Evolutionary conservation across 73 alveolate species (phyloP).

Genomic region (Symbiodinium natans): DNA sequence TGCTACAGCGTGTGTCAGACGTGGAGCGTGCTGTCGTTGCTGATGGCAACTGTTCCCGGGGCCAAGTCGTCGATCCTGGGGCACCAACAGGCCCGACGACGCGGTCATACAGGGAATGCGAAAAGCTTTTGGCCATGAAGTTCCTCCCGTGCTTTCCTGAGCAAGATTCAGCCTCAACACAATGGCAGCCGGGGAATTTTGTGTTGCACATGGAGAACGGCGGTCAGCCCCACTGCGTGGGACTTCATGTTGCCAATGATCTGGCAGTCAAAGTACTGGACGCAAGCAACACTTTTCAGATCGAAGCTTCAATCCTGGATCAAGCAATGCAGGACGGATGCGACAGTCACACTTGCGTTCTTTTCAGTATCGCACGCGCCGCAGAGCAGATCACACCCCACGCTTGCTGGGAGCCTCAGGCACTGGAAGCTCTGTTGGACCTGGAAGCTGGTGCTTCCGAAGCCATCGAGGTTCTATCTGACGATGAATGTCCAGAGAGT

Average conservation of each 20-base stretch:
- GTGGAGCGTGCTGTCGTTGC: too few species aligned
- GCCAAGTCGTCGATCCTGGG: too few species aligned
- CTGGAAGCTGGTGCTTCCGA: too few species aligned
- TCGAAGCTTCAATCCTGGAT: not conserved
- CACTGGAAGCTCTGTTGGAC: too few species aligned
- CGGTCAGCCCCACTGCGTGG: conserved; percentile 26
- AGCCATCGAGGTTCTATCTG: too few species aligned
- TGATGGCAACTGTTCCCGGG: too few species aligned
- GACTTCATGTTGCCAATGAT: not conserved
- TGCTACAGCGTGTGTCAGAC: too few species aligned
- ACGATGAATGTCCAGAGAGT: too few species aligned
- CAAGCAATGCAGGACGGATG: not conserved
- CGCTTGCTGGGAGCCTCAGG: too few species aligned
- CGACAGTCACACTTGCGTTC: not conserved
- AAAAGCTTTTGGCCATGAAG: not conserved
- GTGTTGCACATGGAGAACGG: conserved; percentile 1
- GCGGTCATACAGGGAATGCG: not conserved
- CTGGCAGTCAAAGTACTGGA: not conserved
- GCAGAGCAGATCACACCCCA: too few species aligned
- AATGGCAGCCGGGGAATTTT: not conserved
- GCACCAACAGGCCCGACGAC: not conserved
- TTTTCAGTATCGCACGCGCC: too few species aligned
- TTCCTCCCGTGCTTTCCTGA: not conserved
- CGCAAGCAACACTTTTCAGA: too few species aligned
- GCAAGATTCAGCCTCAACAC: not conserved